Base-by-base conservation (phyloP, 2,329 filamentous ascomycete genomes). In the Trichophyton schoenleinii region DNA sequence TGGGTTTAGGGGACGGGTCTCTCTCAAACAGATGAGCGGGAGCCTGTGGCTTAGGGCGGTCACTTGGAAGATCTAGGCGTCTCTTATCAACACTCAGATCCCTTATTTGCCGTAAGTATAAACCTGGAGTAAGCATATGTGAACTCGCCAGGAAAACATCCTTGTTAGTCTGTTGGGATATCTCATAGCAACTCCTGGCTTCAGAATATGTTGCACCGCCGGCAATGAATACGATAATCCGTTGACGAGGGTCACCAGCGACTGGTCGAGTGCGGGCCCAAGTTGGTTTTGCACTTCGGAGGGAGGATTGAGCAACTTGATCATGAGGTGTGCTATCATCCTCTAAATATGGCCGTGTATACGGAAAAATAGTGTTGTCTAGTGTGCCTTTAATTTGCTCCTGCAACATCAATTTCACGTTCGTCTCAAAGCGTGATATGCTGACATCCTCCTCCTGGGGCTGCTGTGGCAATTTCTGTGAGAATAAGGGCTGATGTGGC, bases 141-240 rank as follows among this genome's bases (percentile, higher is more conserved):
- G 88, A 91, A 0, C 89, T 94, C 18, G 87, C 84, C 3, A 99
- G 82, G 71, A 95, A 89, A n/a, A 97, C 78, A 67, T 99, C 94
- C 65, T 87, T 84, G 59, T 83, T 84, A 55, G 84, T 84, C 58
- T 84, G 78, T 59, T 85, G 81, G 1, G 89, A 87, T 28, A 92
- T 78, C 68, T 96, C 90, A 71, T 97, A 97, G 75, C 94, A 99
- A 11, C 86, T 82, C 31, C 94, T 85, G 36, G 89, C 83, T 75
- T 99, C 94, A 3, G 89, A 91, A 72, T 92, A 96, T 0, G 94
- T 97, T 20, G 94, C 94, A 52, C 94, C 94, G 57, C 94, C 94
- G 1, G 92, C 94, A 81, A 97, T 87, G 72, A 96, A 97, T 15
- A 97, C 86, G 63, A 99, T 88, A 60, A 97, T 82, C 59, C 94